phyloP scores from a whole-genome alignment of 2,329 filamentous ascomycete genomes.

The Exophiala aquamarina region DNA sequence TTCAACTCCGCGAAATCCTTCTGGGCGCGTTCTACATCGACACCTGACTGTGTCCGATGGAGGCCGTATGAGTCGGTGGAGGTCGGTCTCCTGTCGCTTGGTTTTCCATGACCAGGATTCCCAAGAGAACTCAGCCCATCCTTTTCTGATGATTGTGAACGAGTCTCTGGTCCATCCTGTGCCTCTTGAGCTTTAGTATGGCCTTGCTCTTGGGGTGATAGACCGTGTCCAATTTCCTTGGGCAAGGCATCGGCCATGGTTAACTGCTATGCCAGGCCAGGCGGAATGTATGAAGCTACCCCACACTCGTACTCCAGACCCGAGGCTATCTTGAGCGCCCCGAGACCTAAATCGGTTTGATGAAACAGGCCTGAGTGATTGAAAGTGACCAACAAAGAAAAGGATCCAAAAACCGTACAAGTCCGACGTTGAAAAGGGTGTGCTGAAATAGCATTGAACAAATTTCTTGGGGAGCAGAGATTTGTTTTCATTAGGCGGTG shows the following conservation, averaged over 20 bases:
- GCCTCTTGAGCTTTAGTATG: conserved; percentile 11
- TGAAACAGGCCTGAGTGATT: too few relatives aligned
- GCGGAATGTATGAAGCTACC: neutral
- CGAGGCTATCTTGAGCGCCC: too few relatives aligned
- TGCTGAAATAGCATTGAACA: neutral
- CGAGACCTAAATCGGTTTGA: too few relatives aligned
- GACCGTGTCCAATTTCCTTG: conserved; percentile 17
- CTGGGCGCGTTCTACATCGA: conserved; percentile 49
- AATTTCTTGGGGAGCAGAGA: neutral
- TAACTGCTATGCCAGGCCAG: neutral
- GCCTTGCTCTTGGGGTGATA: conserved; percentile 19
- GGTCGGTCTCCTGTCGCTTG: conserved; percentile 10
- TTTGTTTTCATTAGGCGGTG: neutral
- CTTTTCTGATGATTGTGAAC: conserved; percentile 3
- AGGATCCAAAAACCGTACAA: too few relatives aligned
- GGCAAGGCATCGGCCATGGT: conserved; percentile 16
- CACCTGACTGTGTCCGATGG: conserved; percentile 36
- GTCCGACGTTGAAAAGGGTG: too few relatives aligned
- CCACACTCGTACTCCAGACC: neutral
- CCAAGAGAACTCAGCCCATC: conserved; percentile 2
- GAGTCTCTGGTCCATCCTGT: conserved; percentile 1
- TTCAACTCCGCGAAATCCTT: conserved; percentile 43
- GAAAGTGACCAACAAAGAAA: too few relatives aligned
- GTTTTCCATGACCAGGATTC: conserved; percentile 9
- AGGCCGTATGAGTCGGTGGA: conserved; percentile 34